These are phyloP conservation scores for Wickerhamiella kazuoi DNA, from an alignment of 805 yeast species.

Conservation along the genomic window DNA sequence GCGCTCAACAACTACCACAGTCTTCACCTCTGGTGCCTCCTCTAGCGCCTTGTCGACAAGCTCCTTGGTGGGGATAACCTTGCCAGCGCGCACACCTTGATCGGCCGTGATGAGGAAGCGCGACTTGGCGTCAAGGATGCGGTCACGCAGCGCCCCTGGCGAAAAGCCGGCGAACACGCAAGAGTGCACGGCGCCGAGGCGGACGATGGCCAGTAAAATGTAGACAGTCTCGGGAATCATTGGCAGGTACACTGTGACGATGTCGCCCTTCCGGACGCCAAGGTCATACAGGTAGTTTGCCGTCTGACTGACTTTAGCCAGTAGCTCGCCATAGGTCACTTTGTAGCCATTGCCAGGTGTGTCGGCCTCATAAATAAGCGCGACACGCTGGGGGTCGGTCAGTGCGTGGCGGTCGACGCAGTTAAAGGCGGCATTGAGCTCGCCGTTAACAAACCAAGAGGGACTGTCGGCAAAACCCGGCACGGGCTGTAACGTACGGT, in stretches of 20 bases:
- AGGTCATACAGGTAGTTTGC: slow-evolving; percentile 48
- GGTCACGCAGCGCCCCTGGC: slow-evolving; percentile 50
- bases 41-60: slow-evolving; percentile 66
- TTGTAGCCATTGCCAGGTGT: slow-evolving; percentile 46
- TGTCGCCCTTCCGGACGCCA: slow-evolving; percentile 67
- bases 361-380: slow-evolving; percentile 68
- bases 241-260: slow-evolving; percentile 74
- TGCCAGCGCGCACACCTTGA: slow-evolving; percentile 73
- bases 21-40: slow-evolving; percentile 45
- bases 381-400: slow-evolving; percentile 48
- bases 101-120: slow-evolving; percentile 62
- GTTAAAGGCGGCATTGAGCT: slow-evolving; percentile 63
- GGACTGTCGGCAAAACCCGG: slow-evolving; percentile 20
- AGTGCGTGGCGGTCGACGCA: slow-evolving; percentile 73
- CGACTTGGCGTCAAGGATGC: slow-evolving; percentile 55
- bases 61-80: slow-evolving; percentile 60
- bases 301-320: slow-evolving; percentile 50
- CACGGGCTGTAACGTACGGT: slow-evolving; percentile 14
- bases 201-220: slow-evolving; percentile 56
- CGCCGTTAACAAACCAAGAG: slow-evolving; percentile 68
- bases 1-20: slow-evolving; percentile 57
- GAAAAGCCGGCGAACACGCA: slow-evolving; percentile 78
- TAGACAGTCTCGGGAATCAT: slow-evolving; percentile 70
- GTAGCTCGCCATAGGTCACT: slow-evolving; percentile 53
- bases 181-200: slow-evolving; percentile 73